phyloP scores from a whole-genome alignment of 495 filamentous ascomycete genomes.

The Chaetomidium leptoderma region DNA sequence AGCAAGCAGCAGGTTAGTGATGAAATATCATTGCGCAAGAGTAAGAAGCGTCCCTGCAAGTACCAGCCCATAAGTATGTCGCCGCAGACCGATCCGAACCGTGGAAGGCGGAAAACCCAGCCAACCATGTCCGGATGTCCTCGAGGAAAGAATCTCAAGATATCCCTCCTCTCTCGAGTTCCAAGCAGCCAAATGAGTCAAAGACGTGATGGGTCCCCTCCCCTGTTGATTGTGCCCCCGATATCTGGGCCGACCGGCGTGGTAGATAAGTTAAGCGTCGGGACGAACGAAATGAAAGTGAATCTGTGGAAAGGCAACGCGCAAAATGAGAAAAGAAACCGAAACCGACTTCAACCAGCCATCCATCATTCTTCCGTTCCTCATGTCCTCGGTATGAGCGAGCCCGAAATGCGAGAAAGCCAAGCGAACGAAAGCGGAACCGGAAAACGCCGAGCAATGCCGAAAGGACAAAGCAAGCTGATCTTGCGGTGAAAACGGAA shows the following conservation, averaged over 20 bases:
- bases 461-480: conserved; percentile 14
- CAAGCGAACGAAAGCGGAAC: conserved; percentile 11
- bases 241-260: neutral
- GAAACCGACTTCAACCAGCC: conserved; percentile 9
- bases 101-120: neutral
- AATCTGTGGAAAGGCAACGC: neutral
- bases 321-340: conserved; percentile 1
- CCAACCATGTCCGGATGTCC: neutral
- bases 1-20: too few species aligned
- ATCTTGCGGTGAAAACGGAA: conserved; percentile 15
- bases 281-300: conserved; percentile 8
- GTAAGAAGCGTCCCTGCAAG: conserved; percentile 1
- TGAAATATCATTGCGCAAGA: too few species aligned
- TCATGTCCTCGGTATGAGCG: conserved; percentile 15
- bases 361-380: conserved; percentile 17
- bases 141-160: neutral
- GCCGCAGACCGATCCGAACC: neutral
- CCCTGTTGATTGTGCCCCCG: neutral
- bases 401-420: conserved; percentile 6
- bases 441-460: conserved; percentile 23
- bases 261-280: neutral
- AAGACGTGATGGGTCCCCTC: neutral
- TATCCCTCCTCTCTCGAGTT: neutral
- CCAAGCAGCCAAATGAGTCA: neutral
- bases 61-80: neutral